Evolutionary conservation across 257 asterid species (phyloP).

Genomic region (Primulina huaijiensis): DNA sequence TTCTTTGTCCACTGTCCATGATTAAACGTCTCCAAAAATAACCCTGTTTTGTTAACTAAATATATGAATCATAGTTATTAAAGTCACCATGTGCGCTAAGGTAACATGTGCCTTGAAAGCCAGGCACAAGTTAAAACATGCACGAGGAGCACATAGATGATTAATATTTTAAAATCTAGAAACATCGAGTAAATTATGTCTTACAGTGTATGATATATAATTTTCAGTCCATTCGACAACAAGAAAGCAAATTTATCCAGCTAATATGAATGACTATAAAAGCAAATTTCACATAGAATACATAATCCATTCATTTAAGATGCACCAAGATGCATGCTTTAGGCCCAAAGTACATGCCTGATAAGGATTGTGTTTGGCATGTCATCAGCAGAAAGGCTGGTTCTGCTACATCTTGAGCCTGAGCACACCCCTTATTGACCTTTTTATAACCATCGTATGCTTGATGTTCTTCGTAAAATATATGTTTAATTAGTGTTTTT

Average conservation of each 20-base stretch:
- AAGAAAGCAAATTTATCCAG: not conserved
- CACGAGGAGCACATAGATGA: not conserved
- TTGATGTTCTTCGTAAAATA: too few species aligned
- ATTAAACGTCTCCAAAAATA: too few species aligned
- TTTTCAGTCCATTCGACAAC: not conserved
- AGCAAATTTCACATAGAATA: not conserved
- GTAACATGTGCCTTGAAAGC: not conserved
- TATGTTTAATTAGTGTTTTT: too few species aligned
- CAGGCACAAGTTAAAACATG: not conserved
- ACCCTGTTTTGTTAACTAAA: not conserved
- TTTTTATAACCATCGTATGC: too few species aligned
- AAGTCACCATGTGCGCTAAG: not conserved
- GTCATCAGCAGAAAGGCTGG: not conserved
- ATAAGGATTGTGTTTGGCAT: not conserved
- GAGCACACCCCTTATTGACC: too few species aligned
- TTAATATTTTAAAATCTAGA: too few species aligned
- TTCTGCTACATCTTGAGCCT: too few species aligned
- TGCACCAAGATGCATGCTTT: not conserved
- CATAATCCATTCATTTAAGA: not conserved
- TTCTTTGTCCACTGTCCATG: not conserved
- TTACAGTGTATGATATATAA: too few species aligned
- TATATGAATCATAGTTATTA: not conserved
- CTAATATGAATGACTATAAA: not conserved
- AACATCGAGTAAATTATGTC: not conserved
- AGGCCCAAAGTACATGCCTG: not conserved